A percentile compares a stretch with the other conserved stretches of the same genome.
Evolutionary conservation across 2,329 filamentous ascomycete species (phyloP).

Genomic region (Colletotrichum sp.): DNA sequence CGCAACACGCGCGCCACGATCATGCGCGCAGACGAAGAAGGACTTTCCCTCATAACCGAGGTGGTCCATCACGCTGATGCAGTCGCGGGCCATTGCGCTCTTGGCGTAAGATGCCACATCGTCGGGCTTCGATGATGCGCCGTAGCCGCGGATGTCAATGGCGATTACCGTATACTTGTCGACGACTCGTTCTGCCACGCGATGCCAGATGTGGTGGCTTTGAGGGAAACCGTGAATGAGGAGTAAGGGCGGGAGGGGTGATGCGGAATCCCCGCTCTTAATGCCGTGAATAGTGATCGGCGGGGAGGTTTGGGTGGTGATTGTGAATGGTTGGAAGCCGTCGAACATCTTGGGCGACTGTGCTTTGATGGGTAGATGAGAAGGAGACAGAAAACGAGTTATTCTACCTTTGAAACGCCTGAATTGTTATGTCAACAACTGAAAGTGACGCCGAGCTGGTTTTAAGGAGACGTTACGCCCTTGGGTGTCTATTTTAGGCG

Average conservation of each 20-base stretch:
- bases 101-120: slow-evolving; percentile 46
- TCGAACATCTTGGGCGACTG: slow-evolving; percentile 39
- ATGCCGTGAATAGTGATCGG: slow-evolving; percentile 50
- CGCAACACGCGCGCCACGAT: slow-evolving; percentile 60
- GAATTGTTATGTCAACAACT: background rate
- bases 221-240: slow-evolving; percentile 60
- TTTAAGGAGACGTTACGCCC: background rate
- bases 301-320: slow-evolving; percentile 39
- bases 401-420: background rate
- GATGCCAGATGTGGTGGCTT: slow-evolving; percentile 58
- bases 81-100: slow-evolving; percentile 54
- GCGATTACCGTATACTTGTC: slow-evolving; percentile 47
- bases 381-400: background rate
- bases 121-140: slow-evolving; percentile 50
- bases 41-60: slow-evolving; percentile 35
- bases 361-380: background rate
- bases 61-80: slow-evolving; percentile 47
- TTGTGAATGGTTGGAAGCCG: slow-evolving; percentile 40
- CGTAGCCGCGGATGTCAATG: slow-evolving; percentile 58
- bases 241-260: slow-evolving; percentile 42
- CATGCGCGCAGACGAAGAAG: slow-evolving; percentile 60
- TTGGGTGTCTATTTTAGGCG: background rate
- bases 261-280: slow-evolving; percentile 32
- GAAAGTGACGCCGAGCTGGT: background rate
- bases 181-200: slow-evolving; percentile 42